Percentiles rank a stretch among this genome's conserved stretches.
These are phyloP conservation scores for Trichoderma pleuroti DNA, from an alignment of 2,329 filamentous ascomycete genomes.

Conservation along the genomic window DNA sequence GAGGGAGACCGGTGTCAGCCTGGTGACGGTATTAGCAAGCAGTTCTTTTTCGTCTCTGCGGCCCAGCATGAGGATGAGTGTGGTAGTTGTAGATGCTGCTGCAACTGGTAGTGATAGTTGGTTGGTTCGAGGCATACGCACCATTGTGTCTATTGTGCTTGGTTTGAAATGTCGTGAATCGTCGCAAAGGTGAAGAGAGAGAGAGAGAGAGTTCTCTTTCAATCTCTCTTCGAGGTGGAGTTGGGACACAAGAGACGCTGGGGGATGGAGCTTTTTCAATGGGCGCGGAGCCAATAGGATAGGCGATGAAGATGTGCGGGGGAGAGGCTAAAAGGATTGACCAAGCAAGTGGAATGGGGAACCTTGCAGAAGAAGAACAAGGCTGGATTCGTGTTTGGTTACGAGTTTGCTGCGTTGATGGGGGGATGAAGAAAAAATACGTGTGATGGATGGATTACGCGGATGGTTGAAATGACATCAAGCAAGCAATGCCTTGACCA, in stretches of 20 bases:
- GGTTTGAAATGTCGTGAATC: not conserved
- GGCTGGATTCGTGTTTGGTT: not conserved
- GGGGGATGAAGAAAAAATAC: not conserved
- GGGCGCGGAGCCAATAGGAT: slow-evolving; percentile 6
- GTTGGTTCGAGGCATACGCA: not conserved
- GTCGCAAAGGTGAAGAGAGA: not conserved
- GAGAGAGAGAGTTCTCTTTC: not conserved
- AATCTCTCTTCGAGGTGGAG: not conserved
- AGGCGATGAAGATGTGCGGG: not conserved
- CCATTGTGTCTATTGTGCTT: not conserved
- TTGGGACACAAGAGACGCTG: not conserved
- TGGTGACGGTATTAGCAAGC: slow-evolving; percentile 29
- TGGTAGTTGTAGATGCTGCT: not conserved
- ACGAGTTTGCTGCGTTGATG: not conserved
- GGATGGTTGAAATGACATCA: not conserved
- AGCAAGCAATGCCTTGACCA: not conserved
- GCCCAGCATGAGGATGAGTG: not conserved
- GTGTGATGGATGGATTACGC: not conserved
- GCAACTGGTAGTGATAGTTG: not conserved
- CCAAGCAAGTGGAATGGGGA: not conserved
- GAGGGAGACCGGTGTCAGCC: slow-evolving; percentile 76
- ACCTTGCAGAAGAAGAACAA: not conserved
- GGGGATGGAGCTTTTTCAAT: not conserved
- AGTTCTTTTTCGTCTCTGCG: not conserved
- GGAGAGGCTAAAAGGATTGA: not conserved